Evolutionary conservation across 2,329 filamentous ascomycete species (phyloP).

Genomic region (Simplicillium sp.): DNA sequence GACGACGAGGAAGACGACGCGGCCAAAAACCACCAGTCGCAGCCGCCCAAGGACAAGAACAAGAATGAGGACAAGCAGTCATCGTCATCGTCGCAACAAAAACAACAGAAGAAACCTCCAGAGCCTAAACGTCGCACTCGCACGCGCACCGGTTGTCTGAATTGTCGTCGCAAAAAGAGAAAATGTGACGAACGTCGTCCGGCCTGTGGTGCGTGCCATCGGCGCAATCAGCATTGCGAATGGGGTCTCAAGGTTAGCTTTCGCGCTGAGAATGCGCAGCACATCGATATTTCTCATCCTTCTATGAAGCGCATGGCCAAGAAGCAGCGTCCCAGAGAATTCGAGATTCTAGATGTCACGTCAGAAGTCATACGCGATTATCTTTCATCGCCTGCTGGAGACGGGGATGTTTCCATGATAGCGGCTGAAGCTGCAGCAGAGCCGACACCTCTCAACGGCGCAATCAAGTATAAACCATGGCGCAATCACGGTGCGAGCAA

Average conservation of each 20-base stretch:
- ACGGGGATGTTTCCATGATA: too few species aligned
- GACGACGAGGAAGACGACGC: too few species aligned
- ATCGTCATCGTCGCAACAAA: too few species aligned
- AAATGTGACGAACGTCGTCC: constrained; percentile 27
- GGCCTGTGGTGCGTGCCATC: constrained; percentile 22
- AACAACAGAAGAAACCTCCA: not conserved
- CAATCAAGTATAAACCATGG: too few species aligned
- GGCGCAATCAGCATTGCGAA: constrained; percentile 21
- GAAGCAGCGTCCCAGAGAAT: constrained; percentile 15
- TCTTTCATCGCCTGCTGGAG: constrained; percentile 11
- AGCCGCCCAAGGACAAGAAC: too few species aligned
- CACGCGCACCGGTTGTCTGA: constrained; percentile 25
- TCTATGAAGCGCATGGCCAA: constrained; percentile 21
- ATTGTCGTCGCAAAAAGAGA: constrained; percentile 27
- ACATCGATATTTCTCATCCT: constrained; percentile 20
- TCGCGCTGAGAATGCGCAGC: constrained; percentile 24
- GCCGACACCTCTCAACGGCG: constrained; percentile 4
- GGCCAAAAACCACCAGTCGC: too few species aligned
- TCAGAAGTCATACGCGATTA: constrained; percentile 27
- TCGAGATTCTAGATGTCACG: constrained; percentile 26
- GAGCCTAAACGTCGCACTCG: constrained; percentile 17
- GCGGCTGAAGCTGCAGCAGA: not conserved
- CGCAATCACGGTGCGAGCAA: too few species aligned
- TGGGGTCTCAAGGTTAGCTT: constrained; percentile 28
- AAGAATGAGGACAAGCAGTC: too few species aligned